Evolutionary conservation across 2,329 filamentous ascomycete genomes (phyloP), one percentile per base, ranked within the genome.

Genomic region (Sporothrix brasiliensis): DNA sequence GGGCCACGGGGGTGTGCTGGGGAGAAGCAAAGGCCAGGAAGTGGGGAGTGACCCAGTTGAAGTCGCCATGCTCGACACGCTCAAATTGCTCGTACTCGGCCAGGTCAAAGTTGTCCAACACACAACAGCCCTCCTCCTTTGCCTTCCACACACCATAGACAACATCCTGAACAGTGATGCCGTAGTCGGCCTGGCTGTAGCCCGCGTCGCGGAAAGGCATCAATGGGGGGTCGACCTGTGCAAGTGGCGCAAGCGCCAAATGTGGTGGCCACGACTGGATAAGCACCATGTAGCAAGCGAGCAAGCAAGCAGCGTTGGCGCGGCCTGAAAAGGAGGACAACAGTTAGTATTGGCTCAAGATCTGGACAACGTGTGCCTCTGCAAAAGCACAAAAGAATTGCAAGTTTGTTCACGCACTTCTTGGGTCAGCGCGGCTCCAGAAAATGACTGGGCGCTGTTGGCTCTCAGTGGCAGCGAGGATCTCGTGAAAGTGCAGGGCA

Each of bases 201-300:
- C 95, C 95, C 71, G 95, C 95, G 79, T 99, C 95, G 73, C 95
- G 89, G 86, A 99, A 99, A 13, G 95, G 95, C 95, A 99, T 99
- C 84, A 97, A 87, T 30, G 95, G 95, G 58, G 95, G 95, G 78
- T 99, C 95, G 77, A 96, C 91, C 82, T 99, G 95, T 7, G 95
- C 93, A 78, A 99, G 97, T 16, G 95, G 95, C 14, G 94, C 94
- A 54, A 99, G 87, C 47, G 95, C 95, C 76, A 98, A 84, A 83
- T 99, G 95, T 68, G 95, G 95, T 61, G 95, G 92, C 95, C 95
- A 99, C 54, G 92, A 92, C 82, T 99, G 95, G 76, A 99, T 97
- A 74, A 99, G 83, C 56, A 99, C 94, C 94, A 99, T 98, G 83
- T 99, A 99, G 83, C 93, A 97, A 69, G 95, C 94, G 60, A 99